Evolutionary conservation across 1,284 basidiomycete genomes (phyloP).

Genomic region (Ganoderma boninense): DNA sequence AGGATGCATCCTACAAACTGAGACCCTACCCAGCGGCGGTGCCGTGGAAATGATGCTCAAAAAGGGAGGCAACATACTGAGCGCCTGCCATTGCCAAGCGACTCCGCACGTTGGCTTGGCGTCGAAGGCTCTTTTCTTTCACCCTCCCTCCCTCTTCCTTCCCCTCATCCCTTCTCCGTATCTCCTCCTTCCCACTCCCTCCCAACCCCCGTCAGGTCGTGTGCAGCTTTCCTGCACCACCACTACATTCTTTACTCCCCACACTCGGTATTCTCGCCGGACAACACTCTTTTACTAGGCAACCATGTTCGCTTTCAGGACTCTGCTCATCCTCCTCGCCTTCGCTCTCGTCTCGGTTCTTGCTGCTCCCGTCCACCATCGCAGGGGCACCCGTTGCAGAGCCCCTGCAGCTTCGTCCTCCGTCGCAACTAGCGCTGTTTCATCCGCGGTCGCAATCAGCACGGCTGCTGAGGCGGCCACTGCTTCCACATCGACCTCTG

Average conservation of each 20-base stretch:
- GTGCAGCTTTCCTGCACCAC: slow-evolving; percentile 27
- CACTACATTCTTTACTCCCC: slow-evolving; percentile 26
- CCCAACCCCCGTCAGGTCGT: slow-evolving; percentile 16
- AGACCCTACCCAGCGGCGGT: no score
- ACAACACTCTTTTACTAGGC: slow-evolving; percentile 21
- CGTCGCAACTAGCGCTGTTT: background rate
- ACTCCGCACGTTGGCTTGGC: slow-evolving; percentile 5
- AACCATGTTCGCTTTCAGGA: slow-evolving; percentile 37
- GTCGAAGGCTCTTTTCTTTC: slow-evolving; percentile 1
- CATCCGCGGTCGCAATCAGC: slow-evolving; percentile 2
- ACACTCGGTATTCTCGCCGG: slow-evolving; percentile 20
- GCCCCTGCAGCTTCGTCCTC: slow-evolving; percentile 7
- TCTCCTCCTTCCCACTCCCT: slow-evolving; percentile 14
- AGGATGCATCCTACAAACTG: no score
- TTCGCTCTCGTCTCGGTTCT: slow-evolving; percentile 30
- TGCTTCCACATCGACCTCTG: no score
- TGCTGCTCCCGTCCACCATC: slow-evolving; percentile 27
- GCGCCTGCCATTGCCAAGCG: slow-evolving; percentile 10
- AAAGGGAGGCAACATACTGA: background rate
- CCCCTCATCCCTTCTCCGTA: slow-evolving; percentile 1
- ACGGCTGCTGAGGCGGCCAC: no score
- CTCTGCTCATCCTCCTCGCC: slow-evolving; percentile 35
- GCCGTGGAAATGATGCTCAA: background rate
- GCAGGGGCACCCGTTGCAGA: slow-evolving; percentile 24
- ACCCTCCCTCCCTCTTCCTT: background rate